Evolutionary conservation across 352 stramenopile genomes (phyloP), one percentile per base, ranked within the genome.

Genomic region (Phytophthora sp.): DNA sequence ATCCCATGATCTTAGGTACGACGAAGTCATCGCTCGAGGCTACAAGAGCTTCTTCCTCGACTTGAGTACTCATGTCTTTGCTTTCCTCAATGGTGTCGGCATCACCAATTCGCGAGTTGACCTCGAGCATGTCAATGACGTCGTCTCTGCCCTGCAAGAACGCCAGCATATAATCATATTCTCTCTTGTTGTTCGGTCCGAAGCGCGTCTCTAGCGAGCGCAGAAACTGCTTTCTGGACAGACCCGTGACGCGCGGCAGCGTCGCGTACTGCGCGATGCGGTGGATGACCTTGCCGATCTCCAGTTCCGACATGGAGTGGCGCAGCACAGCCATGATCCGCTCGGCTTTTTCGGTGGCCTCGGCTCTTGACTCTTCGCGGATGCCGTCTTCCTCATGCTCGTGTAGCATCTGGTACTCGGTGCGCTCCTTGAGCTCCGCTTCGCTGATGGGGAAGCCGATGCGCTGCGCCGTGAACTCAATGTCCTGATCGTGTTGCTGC

Each of bases 281-380:
- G 39, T 93, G 85, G 42, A 93, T 84, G 7, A 95, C 80, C 55
- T 88, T 87, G 60, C 87, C 83, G 26, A 93, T 93, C 63, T 91
- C 80, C 9, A 93, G 70, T 49, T 95, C 88, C 26, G 80, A 93
- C 82, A 95, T 91, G 58, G 85, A 91, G 65, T 93, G 83, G 11
- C 88, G 85, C 36, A 95, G 50, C 41, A 93, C 74, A 4, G 84
- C 83, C 50, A 95, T 77, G 38, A 95, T 89, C 36, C 76, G 71
- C 74, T 95, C 88, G 21, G 88, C 86, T 64, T 91, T 93, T 26
- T 66, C 70, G 1, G 80, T 90, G 1, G 88, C 85, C 24, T 85
- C 77, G 16, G 73, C 70, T 42, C 88, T 74, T 7, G 77, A 76
- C 51, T 95, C 88, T 56, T 94, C 84, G n/a, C 88, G 82, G 53